These are phyloP conservation scores for Lactarius hatsudake DNA, from an alignment of 768 basidiomycete genomes.

Conservation along the genomic window DNA sequence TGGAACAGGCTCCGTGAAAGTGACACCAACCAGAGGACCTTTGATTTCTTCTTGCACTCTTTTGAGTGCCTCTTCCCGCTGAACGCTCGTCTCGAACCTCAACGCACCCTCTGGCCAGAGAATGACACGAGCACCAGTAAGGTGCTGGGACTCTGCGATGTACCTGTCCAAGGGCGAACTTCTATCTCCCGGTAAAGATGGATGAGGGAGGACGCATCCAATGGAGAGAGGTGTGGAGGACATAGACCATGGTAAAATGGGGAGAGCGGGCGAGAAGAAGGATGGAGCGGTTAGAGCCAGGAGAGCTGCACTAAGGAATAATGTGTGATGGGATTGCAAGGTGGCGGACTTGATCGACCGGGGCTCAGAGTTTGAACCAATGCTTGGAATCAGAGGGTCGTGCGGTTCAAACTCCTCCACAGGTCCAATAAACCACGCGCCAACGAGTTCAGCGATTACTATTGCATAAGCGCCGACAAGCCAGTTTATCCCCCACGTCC, in stretches of 20 bases:
- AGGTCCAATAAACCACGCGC: conserved; percentile 55
- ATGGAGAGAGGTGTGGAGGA: conserved; percentile 57
- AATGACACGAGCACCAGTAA: conserved; percentile 51
- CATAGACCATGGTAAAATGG: conserved; percentile 38
- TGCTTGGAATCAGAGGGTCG: conserved; percentile 17
- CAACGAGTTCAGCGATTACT: conserved; percentile 52
- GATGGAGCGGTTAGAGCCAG: conserved; percentile 56
- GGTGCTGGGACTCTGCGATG: conserved; percentile 51
- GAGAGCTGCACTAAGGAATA: conserved; percentile 43
- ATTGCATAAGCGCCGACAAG: conserved; percentile 73
- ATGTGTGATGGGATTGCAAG: conserved; percentile 29
- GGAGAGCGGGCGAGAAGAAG: conserved; percentile 42
- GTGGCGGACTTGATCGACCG: conserved; percentile 1
- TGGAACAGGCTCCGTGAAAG: conserved; percentile 61
- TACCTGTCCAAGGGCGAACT: conserved; percentile 54
- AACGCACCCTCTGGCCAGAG: conserved; percentile 85
- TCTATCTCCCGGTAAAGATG: conserved; percentile 40
- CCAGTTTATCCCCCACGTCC: conserved; percentile 68
- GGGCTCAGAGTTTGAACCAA: conserved; percentile 23
- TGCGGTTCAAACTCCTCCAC: conserved; percentile 45
- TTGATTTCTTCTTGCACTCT: conserved; percentile 38
- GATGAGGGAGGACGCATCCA: conserved; percentile 64
- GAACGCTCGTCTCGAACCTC: conserved; percentile 50
- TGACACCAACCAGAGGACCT: conserved; percentile 59
- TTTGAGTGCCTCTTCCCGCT: conserved; percentile 49